Base-by-base conservation (phyloP, 257 asterid genomes). In the Oldenlandia corymbosa region DNA sequence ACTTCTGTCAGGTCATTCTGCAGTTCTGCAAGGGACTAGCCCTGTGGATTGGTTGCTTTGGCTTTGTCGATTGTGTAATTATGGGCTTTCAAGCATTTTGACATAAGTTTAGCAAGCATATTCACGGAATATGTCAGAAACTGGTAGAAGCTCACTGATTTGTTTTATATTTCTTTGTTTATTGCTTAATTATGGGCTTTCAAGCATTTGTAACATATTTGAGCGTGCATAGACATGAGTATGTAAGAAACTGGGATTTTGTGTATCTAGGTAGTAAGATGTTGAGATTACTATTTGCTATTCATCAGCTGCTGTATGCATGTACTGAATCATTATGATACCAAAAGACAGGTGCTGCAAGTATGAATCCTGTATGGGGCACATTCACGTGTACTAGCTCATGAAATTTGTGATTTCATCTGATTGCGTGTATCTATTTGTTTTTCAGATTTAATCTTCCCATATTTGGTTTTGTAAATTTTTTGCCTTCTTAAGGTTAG, bases 141-240 rank as follows among this genome's bases (percentile, higher is more conserved):
- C 64, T 41, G 23, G 31, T n/a, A n/a, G n/a, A n/a, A n/a, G n/a
- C n/a, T n/a, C n/a, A n/a, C n/a, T n/a, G n/a, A n/a, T n/a, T n/a
- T n/a, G n/a, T n/a, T n/a, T n/a, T n/a, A n/a, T 53, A 14, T 58
- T 23, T 21, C n/a, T 37, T 18, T 58, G 47, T 11, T 4, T 10
- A 50, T 26, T 55, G 46, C 51, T 52, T 5, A 26, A 34, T 34
- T 12, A 52, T 24, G 58, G 58, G 56, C n/a, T 12, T 7, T 20
- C 51, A 46, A 46, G 51, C 24, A 17, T 1, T 24, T 50, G 30
- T 23, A 21, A 50, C 56, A 50, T 50, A 50, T 7, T 18, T 32
- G 46, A n/a, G 34, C 49, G 39, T 58, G 51, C 34, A 59, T 59
- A 23, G 21, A 37, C 41, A 11, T 59, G 36, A 59, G 14, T 59